phyloP scores from a whole-genome alignment of 169 alveolate genomes.

The Eimeria brunetti region DNA sequence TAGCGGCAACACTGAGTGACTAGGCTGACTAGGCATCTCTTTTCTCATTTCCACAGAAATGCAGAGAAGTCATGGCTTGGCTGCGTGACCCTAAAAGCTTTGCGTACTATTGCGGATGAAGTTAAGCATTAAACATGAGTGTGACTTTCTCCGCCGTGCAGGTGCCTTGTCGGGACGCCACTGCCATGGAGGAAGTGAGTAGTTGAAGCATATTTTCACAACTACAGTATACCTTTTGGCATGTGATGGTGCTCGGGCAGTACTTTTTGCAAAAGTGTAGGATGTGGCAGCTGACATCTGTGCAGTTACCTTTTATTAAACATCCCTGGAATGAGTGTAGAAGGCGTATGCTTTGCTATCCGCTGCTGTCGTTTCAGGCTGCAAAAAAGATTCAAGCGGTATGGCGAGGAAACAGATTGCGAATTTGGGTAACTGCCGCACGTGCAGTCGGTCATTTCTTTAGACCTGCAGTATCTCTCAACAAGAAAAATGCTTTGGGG shows the following conservation, averaged over 20 bases:
- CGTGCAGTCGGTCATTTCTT: constrained; percentile 27
- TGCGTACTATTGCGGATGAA: neutral
- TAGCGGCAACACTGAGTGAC: neutral
- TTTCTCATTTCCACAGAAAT: neutral
- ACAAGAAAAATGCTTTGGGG: neutral
- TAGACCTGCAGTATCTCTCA: neutral
- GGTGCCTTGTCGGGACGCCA: neutral
- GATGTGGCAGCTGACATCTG: neutral
- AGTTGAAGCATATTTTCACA: neutral
- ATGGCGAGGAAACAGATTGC: constrained; percentile 49
- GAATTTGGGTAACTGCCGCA: constrained; percentile 51
- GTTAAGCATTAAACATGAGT: neutral
- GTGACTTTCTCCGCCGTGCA: neutral
- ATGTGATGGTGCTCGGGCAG: neutral
- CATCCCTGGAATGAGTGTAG: neutral
- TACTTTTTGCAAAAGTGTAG: neutral
- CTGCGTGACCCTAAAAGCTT: neutral
- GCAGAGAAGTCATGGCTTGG: neutral
- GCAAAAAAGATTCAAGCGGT: constrained; percentile 56
- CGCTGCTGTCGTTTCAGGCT: constrained; percentile 2
- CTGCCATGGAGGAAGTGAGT: constrained; percentile 15
- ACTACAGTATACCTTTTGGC: neutral
- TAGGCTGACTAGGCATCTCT: neutral
- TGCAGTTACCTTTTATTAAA: neutral
- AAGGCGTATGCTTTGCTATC: neutral